phyloP scores from a whole-genome alignment of 331 rosid species.

The Telfairia occidentalis region DNA sequence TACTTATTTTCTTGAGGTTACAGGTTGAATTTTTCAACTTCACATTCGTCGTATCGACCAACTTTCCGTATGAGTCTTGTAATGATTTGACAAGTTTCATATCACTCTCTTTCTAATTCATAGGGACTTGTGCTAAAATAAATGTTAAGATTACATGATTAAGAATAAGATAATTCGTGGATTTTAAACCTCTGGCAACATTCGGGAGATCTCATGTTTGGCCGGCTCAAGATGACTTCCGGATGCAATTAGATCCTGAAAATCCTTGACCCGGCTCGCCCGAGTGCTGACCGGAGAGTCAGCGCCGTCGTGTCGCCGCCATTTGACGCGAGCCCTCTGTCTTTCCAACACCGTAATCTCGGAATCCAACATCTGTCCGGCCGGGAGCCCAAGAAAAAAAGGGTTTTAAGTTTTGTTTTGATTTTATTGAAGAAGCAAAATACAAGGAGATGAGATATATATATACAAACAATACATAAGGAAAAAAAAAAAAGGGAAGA shows the following conservation, averaged over 20 bases:
- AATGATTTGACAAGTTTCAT: too few species aligned
- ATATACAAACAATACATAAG: not conserved
- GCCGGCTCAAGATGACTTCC: conserved; percentile 26
- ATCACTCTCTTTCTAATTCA: too few species aligned
- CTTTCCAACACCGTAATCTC: conserved; percentile 51
- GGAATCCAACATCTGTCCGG: not conserved
- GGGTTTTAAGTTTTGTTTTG: not conserved
- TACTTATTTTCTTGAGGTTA: too few species aligned
- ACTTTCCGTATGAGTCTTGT: too few species aligned
- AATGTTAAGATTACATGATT: too few species aligned
- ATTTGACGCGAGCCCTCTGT: conserved; percentile 31
- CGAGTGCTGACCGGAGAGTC: conserved; percentile 9
- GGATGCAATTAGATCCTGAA: conserved; percentile 11
- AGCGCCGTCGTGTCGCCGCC: conserved; percentile 25
- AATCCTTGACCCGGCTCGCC: conserved; percentile 9
- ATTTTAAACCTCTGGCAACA: too few species aligned
- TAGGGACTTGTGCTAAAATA: too few species aligned
- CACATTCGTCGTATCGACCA: too few species aligned
- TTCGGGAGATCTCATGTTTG: conserved; percentile 15
- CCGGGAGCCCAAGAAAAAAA: not conserved
- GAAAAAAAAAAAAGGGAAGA: not conserved
- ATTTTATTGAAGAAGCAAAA: not conserved
- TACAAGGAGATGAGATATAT: not conserved
- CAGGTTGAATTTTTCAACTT: too few species aligned
- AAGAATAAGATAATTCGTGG: too few species aligned